Evolutionary conservation across 495 filamentous ascomycete species (phyloP).

Genomic region (Xylaria castorea): DNA sequence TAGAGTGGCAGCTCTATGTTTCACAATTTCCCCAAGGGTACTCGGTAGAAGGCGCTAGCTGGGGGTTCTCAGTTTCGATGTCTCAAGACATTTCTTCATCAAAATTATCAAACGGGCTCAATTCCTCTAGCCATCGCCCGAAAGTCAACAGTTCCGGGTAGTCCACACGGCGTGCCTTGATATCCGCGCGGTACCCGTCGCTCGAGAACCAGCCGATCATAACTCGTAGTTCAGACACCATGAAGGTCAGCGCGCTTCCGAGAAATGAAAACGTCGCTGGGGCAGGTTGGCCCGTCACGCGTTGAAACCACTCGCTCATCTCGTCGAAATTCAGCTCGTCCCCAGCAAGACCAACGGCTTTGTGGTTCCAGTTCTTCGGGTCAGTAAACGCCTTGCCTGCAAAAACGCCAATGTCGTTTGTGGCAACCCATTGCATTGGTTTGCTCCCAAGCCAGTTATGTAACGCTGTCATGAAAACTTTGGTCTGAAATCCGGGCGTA

Average conservation of each 20-base stretch:
- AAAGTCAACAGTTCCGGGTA: constrained; percentile 50
- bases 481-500: constrained; percentile 61
- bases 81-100: background rate
- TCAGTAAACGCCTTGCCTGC: constrained; percentile 63
- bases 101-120: constrained; percentile 45
- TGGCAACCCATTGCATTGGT: constrained; percentile 62
- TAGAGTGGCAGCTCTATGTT: background rate
- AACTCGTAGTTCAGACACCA: constrained; percentile 47
- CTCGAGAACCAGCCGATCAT: constrained; percentile 58
- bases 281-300: constrained; percentile 46
- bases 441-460: constrained; percentile 53
- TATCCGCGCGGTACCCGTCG: constrained; percentile 53
- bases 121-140: constrained; percentile 47
- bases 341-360: constrained; percentile 51
- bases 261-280: constrained; percentile 49
- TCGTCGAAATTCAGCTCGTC: constrained; percentile 54
- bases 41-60: too few relatives aligned
- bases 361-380: constrained; percentile 45
- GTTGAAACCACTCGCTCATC: constrained; percentile 45
- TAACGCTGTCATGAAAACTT: constrained; percentile 63
- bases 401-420: constrained; percentile 69
- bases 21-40: background rate
- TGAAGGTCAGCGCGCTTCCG: constrained; percentile 46
- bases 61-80: background rate
- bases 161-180: constrained; percentile 45